phyloP scores from a whole-genome alignment of 345 rosid species.

The Theobroma cacao region DNA sequence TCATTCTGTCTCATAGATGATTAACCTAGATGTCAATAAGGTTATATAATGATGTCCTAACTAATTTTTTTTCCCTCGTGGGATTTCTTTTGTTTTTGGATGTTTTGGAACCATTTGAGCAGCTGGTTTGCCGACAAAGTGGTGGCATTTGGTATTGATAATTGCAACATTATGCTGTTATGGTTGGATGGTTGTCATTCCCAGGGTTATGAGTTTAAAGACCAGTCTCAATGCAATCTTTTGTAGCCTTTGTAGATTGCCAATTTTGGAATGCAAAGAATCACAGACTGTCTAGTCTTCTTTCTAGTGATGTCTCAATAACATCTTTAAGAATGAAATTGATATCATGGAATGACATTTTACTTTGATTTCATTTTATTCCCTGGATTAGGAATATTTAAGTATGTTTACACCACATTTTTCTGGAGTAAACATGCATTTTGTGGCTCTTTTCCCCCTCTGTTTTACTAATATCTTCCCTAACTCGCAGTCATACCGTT shows the following conservation, averaged over 20 bases:
- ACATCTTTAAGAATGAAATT: background rate
- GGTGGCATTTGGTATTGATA: background rate
- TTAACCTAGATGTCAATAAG: background rate
- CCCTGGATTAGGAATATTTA: background rate
- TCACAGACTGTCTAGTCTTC: background rate
- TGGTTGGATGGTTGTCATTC: background rate
- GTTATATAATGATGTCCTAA: background rate
- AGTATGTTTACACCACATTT: background rate
- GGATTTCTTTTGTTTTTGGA: background rate
- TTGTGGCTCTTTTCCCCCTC: background rate
- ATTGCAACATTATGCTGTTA: background rate
- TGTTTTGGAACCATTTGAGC: background rate
- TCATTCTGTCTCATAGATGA: no score
- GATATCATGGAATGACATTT: background rate
- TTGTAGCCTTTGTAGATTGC: no score
- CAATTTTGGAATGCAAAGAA: background rate
- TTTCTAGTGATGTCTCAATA: background rate
- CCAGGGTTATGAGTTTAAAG: no score
- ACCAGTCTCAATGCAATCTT: no score
- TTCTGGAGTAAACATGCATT: background rate
- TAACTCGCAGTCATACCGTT: background rate
- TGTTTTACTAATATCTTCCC: background rate
- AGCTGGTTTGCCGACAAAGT: background rate
- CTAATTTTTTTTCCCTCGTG: slow-evolving; percentile 1
- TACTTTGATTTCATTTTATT: background rate